Conservation (phyloP, 164 flowering plant species). For the Aristolochia contorta region DNA sequence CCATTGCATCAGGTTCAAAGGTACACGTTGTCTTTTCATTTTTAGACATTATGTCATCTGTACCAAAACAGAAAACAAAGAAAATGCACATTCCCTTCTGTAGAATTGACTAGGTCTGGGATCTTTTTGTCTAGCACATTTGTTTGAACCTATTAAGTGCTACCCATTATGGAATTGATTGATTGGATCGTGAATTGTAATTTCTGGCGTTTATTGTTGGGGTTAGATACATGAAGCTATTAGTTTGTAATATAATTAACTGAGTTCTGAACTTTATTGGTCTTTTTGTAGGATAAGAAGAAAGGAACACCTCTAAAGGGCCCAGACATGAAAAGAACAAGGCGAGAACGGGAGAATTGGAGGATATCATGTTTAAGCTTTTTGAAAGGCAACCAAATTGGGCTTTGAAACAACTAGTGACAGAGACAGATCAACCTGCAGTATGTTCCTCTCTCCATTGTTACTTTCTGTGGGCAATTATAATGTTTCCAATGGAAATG, state of each 20-base stretch:
- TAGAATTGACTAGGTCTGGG: too few species aligned
- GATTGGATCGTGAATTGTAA: too few species aligned
- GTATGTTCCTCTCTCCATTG: slow-evolving; percentile 26
- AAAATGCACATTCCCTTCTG: too few species aligned
- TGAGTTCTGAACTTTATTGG: not conserved
- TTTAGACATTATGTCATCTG: not conserved
- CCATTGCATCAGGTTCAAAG: slow-evolving; percentile 14
- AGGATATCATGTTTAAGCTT: slow-evolving; percentile 77
- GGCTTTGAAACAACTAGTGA: slow-evolving; percentile 62
- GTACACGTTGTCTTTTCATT: slow-evolving; percentile 15
- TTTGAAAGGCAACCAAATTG: slow-evolving; percentile 82
- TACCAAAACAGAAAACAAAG: too few species aligned
- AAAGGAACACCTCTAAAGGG: slow-evolving; percentile 38
- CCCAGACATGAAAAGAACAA: slow-evolving; percentile 65
- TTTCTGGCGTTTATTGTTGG: too few species aligned
- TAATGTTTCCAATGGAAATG: not conserved
- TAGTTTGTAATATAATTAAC: too few species aligned
- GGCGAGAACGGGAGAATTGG: slow-evolving; percentile 80
- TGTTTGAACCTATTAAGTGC: too few species aligned
- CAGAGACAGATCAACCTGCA: slow-evolving; percentile 84
- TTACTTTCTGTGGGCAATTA: not conserved
- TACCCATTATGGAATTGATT: too few species aligned
- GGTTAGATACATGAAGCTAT: too few species aligned
- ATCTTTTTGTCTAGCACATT: too few species aligned
- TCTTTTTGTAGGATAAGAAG: slow-evolving; percentile 50